A percentile compares a stretch with the other conserved stretches of the same genome.
Conservation (phyloP, 108 stramenopile genomes). For the Hondaea fermentalgiana region DNA sequence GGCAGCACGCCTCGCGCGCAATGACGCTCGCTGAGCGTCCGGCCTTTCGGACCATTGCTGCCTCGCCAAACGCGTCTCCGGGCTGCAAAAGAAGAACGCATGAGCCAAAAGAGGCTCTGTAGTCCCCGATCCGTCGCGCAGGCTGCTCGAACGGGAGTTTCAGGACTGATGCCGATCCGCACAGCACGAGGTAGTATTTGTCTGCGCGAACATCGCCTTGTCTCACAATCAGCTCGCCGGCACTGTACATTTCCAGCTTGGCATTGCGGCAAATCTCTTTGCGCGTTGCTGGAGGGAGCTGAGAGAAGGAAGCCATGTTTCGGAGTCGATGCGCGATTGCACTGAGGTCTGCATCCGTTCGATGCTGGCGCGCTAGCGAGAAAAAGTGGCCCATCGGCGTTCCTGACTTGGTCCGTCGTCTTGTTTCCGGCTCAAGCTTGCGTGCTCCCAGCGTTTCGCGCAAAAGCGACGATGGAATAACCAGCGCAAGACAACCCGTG, state of each 20-base stretch:
- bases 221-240: background rate
- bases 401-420: background rate
- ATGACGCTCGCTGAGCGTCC: background rate
- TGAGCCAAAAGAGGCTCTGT: background rate
- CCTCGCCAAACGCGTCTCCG: background rate
- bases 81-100: background rate
- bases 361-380: background rate
- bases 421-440: background rate
- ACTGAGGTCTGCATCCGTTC: background rate
- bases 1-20: background rate
- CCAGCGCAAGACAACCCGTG: no score
- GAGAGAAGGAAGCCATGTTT: background rate
- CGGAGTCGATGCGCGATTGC: background rate
- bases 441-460: background rate
- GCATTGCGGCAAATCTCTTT: background rate
- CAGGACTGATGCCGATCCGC: background rate
- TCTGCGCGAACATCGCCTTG: background rate
- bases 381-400: background rate
- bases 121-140: background rate
- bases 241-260: background rate
- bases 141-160: background rate
- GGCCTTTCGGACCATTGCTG: background rate
- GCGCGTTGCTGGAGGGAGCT: background rate
- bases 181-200: background rate
- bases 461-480: background rate